A percentile compares a stretch with the other conserved stretches of the same genome.
Evolutionary conservation across 148 eudicot species (phyloP).

Genomic region (Chenopodium quinoa): DNA sequence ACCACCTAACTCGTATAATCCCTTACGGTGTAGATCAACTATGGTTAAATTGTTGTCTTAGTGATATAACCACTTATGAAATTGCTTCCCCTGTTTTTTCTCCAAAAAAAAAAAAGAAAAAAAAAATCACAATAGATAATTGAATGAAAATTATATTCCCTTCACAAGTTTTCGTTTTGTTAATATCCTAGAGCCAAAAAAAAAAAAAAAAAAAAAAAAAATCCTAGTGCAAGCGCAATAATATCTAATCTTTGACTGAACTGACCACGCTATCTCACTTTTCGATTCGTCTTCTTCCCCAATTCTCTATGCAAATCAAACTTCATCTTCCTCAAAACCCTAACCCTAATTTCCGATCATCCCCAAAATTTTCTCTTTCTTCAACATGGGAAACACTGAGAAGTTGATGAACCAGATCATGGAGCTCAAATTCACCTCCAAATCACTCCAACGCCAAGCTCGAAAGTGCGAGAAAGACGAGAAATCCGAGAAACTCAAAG

Average conservation of each 20-base stretch:
- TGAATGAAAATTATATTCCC: no score
- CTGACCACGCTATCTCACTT: neutral
- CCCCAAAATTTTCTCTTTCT: neutral
- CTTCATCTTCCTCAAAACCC: constrained; percentile 16
- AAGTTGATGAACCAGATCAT: constrained; percentile 41
- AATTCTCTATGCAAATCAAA: neutral
- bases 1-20: no score
- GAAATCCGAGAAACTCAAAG: constrained; percentile 37
- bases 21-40: no score
- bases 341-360: constrained; percentile 19
- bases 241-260: neutral
- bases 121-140: no score
- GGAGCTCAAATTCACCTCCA: constrained; percentile 39
- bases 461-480: constrained; percentile 37
- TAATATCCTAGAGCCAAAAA: no score
- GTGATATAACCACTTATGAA: no score
- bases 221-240: no score
- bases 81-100: no score
- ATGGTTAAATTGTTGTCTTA: no score
- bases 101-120: no score
- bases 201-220: no score
- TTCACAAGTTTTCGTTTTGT: no score
- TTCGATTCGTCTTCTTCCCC: neutral
- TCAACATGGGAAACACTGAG: constrained; percentile 33
- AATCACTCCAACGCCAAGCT: constrained; percentile 32